Conservation (phyloP, 1,284 basidiomycete species). For the Phylloboletellus chloephorus region DNA sequence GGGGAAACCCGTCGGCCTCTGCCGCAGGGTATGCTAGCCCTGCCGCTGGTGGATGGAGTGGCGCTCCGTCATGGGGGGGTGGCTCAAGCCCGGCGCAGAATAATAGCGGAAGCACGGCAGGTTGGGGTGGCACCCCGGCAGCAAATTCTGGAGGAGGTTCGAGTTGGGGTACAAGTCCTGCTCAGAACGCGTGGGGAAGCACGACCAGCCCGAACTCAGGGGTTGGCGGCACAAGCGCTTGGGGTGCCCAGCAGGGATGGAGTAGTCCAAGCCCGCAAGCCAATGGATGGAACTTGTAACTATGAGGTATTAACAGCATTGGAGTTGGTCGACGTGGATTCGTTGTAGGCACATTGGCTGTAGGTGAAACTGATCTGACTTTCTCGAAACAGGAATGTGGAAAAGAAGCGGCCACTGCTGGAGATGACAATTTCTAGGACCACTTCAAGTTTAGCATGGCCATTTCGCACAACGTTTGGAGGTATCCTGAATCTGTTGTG, state of each 20-base stretch:
- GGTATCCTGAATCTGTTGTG: too few relatives aligned
- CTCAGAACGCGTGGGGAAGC: constrained; percentile 28
- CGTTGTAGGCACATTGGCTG: too few relatives aligned
- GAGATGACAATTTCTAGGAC: too few relatives aligned
- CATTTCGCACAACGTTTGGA: too few relatives aligned
- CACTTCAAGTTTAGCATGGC: too few relatives aligned
- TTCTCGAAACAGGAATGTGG: too few relatives aligned
- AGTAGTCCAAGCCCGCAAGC: constrained; percentile 40
- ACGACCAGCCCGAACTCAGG: constrained; percentile 32
- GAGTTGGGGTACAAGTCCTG: constrained; percentile 37
- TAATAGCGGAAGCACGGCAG: constrained; percentile 16
- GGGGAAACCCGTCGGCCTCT: constrained; percentile 23
- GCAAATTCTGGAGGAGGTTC: constrained; percentile 25
- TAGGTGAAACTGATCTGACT: too few relatives aligned
- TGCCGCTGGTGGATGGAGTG: constrained; percentile 35
- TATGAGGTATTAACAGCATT: not conserved
- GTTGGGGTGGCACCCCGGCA: constrained; percentile 27
- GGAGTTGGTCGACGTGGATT: not conserved
- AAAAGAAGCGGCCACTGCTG: too few relatives aligned
- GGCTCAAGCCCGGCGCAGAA: constrained; percentile 30
- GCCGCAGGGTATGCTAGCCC: constrained; percentile 34
- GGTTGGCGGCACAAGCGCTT: constrained; percentile 22
- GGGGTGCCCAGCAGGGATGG: constrained; percentile 37
- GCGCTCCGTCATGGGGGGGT: constrained; percentile 24
- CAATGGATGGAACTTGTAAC: constrained; percentile 53